Evolutionary conservation across 78 protist species (phyloP).

Genomic region (Dictyostelium intermedium): DNA sequence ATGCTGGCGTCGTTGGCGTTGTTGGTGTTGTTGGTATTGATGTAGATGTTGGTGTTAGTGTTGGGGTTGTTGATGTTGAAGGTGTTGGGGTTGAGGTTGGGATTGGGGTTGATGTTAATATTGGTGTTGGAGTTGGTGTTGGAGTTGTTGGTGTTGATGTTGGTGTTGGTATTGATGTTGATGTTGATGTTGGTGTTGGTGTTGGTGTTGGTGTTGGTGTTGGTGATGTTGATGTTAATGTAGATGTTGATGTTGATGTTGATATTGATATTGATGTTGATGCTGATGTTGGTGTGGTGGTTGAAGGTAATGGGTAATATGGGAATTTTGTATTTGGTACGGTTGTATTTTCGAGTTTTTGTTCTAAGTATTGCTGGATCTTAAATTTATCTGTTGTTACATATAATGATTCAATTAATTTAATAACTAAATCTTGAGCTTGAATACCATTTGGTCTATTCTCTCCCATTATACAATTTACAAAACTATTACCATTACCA

Average conservation of each 20-base stretch:
- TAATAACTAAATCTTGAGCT: constrained; percentile 18
- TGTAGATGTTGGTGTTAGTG: neutral
- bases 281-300: neutral
- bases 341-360: constrained; percentile 15
- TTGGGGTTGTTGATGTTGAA: neutral
- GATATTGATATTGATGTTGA: no score
- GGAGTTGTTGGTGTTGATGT: no score
- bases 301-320: neutral
- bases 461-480: neutral
- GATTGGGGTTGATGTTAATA: neutral
- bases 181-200: neutral
- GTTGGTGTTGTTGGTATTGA: neutral
- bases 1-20: neutral
- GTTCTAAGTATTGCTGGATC: constrained; percentile 46
- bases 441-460: constrained; percentile 12
- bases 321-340: constrained; percentile 33
- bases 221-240: neutral
- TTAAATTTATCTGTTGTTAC: constrained; percentile 16
- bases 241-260: neutral
- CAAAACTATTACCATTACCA: neutral
- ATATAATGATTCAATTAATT: constrained; percentile 36
- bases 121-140: neutral
- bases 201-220: neutral
- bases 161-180: no score
- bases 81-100: neutral